These are phyloP conservation scores for Penicillium sp. DNA, from an alignment of 2,329 filamentous ascomycete species.

Conservation along the genomic window DNA sequence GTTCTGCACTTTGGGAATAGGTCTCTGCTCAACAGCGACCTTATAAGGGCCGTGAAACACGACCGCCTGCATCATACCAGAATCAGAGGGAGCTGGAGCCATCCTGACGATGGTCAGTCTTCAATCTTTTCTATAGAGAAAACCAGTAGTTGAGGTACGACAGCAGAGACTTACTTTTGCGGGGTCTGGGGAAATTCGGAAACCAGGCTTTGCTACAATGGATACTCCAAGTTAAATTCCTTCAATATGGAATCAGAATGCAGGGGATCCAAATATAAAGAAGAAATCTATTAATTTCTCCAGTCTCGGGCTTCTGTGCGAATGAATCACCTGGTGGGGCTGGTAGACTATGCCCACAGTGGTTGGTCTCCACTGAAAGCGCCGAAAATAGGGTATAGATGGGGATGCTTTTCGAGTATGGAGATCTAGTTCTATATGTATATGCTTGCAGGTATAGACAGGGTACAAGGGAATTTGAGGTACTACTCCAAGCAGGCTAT, in stretches of 20 bases:
- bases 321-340: slow-evolving; percentile 17
- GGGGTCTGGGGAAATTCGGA: slow-evolving; percentile 1
- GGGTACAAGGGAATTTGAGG: background rate
- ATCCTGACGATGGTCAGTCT: slow-evolving; percentile 11
- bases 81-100: slow-evolving; percentile 6
- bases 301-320: slow-evolving; percentile 17
- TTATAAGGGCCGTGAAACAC: slow-evolving; percentile 77
- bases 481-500: background rate
- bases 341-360: background rate
- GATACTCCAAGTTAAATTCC: background rate
- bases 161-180: slow-evolving; percentile 5
- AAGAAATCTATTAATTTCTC: slow-evolving; percentile 14
- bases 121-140: slow-evolving; percentile 9
- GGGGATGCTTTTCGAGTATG: background rate
- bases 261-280: slow-evolving; percentile 3
- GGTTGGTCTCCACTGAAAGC: slow-evolving; percentile 1
- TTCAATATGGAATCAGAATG: slow-evolving; percentile 6
- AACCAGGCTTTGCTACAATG: background rate
- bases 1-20: slow-evolving; percentile 70
- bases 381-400: background rate
- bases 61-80: slow-evolving; percentile 75
- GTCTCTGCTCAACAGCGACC: slow-evolving; percentile 73
- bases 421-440: background rate
- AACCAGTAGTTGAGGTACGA: background rate
- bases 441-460: background rate